Conservation (phyloP, 495 filamentous ascomycete genomes). For the Xylaria bambusicola region DNA sequence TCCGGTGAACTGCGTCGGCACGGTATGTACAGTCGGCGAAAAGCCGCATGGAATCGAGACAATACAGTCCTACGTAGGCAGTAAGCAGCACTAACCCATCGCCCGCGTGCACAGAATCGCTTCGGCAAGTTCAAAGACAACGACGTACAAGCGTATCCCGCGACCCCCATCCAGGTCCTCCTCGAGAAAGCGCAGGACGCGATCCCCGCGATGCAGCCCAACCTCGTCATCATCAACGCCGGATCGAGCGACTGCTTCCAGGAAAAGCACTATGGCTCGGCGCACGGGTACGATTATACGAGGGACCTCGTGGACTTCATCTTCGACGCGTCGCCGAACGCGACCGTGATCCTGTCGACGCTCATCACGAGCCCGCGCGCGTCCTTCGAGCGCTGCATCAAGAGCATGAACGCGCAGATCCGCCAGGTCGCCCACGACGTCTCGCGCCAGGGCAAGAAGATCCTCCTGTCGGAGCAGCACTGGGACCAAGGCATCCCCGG, state of each 20-base stretch:
- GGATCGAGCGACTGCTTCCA: conserved; percentile 37
- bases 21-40: too few species aligned
- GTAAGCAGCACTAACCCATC: conserved; percentile 18
- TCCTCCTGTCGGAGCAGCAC: conserved; percentile 29
- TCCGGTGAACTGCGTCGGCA: conserved; percentile 36
- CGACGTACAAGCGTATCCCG: conserved; percentile 29
- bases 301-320: conserved; percentile 29
- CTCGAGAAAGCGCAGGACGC: conserved; percentile 26
- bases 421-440: conserved; percentile 40
- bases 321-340: conserved; percentile 30
- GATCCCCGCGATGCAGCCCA: conserved; percentile 30
- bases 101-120: conserved; percentile 23
- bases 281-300: conserved; percentile 27
- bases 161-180: conserved; percentile 30
- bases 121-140: conserved; percentile 38
- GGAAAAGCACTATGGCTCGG: conserved; percentile 29
- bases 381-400: conserved; percentile 36
- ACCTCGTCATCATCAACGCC: conserved; percentile 35
- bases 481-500: conserved; percentile 30
- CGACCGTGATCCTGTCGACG: conserved; percentile 30
- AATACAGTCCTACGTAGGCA: too few species aligned
- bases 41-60: too few species aligned
- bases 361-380: conserved; percentile 29
- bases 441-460: conserved; percentile 35
- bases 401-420: conserved; percentile 34